phyloP scores from a whole-genome alignment of 176 grass and related monocot genomes.

The Oryza longistaminata region DNA sequence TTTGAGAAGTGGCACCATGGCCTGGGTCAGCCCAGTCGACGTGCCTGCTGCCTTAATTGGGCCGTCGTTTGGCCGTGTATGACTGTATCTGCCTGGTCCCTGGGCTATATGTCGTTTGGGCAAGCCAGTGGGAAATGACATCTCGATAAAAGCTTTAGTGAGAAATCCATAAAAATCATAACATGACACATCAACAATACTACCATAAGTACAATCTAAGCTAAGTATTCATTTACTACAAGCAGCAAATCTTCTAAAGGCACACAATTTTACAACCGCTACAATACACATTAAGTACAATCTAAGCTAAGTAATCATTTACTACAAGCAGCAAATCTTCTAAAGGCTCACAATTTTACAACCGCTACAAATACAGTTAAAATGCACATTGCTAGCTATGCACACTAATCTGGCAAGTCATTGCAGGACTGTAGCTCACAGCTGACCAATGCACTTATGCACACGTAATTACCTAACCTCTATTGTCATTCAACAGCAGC shows the following conservation, averaged over 20 bases:
- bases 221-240: not conserved
- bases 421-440: not conserved
- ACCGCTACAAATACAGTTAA: slow-evolving; percentile 24
- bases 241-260: not conserved
- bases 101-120: too few species aligned
- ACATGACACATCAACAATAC: too few species aligned
- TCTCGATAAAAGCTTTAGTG: too few species aligned
- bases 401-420: slow-evolving; percentile 3
- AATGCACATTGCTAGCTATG: not conserved
- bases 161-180: too few species aligned
- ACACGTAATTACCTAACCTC: slow-evolving; percentile 11
- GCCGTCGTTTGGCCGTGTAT: too few species aligned
- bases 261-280: not conserved
- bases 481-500: slow-evolving; percentile 42
- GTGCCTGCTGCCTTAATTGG: too few species aligned
- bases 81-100: too few species aligned
- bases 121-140: too few species aligned
- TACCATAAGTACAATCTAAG: too few species aligned
- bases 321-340: not conserved
- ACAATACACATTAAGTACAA: not conserved
- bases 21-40: too few species aligned
- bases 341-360: not conserved
- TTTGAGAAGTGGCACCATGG: too few species aligned
- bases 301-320: not conserved
- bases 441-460: not conserved